Evolutionary conservation across 2,329 filamentous ascomycete genomes (phyloP).

Genomic region (Dryadomyces quercivorus): DNA sequence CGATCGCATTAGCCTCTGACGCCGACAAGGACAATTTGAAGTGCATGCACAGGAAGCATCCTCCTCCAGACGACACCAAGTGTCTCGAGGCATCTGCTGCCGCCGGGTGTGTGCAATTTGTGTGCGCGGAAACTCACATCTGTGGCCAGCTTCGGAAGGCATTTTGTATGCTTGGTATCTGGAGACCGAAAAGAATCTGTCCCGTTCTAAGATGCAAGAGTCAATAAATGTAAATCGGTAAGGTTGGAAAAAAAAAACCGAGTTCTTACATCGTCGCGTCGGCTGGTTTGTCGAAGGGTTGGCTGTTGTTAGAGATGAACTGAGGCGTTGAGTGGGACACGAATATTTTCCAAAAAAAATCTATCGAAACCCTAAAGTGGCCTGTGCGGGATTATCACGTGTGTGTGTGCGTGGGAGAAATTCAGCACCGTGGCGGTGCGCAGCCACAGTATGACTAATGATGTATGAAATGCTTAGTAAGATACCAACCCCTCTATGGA

Average conservation of each 20-base stretch:
- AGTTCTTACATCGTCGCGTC: conserved; percentile 13
- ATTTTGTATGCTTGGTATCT: conserved; percentile 44
- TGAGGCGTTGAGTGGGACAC: conserved; percentile 10
- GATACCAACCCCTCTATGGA: no score
- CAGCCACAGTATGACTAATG: background rate
- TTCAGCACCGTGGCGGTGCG: background rate
- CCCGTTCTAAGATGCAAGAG: conserved; percentile 15
- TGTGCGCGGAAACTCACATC: conserved; percentile 48
- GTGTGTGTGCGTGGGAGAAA: background rate
- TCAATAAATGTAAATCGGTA: background rate
- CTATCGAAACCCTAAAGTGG: conserved; percentile 5
- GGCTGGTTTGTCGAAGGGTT: conserved; percentile 11
- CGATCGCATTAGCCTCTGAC: conserved; percentile 3
- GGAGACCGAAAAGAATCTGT: conserved; percentile 7
- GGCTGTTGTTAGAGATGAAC: conserved; percentile 9
- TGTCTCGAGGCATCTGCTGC: no score
- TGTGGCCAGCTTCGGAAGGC: conserved; percentile 79
- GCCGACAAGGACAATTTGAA: background rate
- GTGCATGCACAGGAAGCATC: background rate
- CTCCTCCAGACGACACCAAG: no score
- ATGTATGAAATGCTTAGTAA: no score
- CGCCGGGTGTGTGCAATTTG: background rate
- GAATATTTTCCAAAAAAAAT: conserved; percentile 12
- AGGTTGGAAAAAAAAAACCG: background rate
- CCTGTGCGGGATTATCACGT: background rate